phyloP scores from a whole-genome alignment of 1,284 basidiomycete genomes.

The Quambalaria eucalypti region DNA sequence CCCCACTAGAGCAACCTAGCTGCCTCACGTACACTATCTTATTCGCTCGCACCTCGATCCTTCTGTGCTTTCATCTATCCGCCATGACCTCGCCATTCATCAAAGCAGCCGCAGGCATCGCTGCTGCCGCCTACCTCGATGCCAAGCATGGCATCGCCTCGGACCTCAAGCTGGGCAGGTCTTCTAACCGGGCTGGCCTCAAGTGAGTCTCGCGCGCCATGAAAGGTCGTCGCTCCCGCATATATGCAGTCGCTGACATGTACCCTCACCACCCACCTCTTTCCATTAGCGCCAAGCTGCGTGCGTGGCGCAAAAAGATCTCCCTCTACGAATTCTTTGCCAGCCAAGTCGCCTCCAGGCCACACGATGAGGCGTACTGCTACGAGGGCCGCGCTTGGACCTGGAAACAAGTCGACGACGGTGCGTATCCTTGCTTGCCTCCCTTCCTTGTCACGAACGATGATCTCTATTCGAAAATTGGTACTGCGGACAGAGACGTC shows the following conservation, averaged over 20 bases:
- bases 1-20: too few relatives aligned
- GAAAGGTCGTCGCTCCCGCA: too few relatives aligned
- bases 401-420: constrained; percentile 26
- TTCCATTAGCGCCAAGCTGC: too few relatives aligned
- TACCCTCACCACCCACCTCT: too few relatives aligned
- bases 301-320: constrained; percentile 19
- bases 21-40: too few relatives aligned
- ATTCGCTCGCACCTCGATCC: too few relatives aligned
- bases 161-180: constrained; percentile 21
- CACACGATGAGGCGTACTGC: constrained; percentile 29
- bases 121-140: constrained; percentile 34
- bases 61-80: too few relatives aligned
- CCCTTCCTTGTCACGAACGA: too few relatives aligned
- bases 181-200: constrained; percentile 12
- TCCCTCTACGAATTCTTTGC: constrained; percentile 34
- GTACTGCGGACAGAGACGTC: background rate
- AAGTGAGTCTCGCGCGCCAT: too few relatives aligned
- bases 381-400: constrained; percentile 31
- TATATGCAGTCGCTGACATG: too few relatives aligned
- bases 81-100: constrained; percentile 4
- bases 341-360: constrained; percentile 15
- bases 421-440: constrained; percentile 4
- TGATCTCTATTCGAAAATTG: too few relatives aligned
- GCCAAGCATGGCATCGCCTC: constrained; percentile 29
- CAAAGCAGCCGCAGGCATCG: constrained; percentile 32